Base-by-base conservation (phyloP, 768 basidiomycete species). In the Amanita rubescens region DNA sequence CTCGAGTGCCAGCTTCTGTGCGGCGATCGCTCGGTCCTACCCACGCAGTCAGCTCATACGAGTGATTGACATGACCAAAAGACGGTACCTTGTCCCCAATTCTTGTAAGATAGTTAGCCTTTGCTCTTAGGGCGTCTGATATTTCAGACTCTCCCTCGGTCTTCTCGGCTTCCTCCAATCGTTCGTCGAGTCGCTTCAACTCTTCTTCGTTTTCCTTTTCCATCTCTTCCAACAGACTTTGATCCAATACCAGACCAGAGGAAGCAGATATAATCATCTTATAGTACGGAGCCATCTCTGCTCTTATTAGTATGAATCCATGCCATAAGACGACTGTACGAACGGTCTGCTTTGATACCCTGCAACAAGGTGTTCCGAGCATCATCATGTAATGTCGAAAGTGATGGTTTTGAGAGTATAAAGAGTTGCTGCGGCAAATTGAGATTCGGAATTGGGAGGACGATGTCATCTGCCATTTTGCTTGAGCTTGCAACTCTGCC, bases 101-200 rank as follows among this genome's bases (percentile, higher is more conserved):
- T 59, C 80, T 76, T 10, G 91, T 91, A 7, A 94, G 66, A 69
- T 93, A 93, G 58, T 82, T 86, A 17, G 95, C 95, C 57, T 84
- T 77, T 1, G 87, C 87, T 53, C 87, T 82, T 37, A 97, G 75
- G 1, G 85, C 86, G 60, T 98, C 95, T 17, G 84, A 84, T 54
- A 97, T 90, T 67, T 98, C 95, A 1, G 86, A 86, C 67, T 97
- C 94, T 55, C 94, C 95, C 63, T 94, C 85, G 2, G 83, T 90
- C 72, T 90, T 87, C 71, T 91, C 79, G 0, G 95, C 94, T 59
- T 95, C 93, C 50, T 78, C 81, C 34, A 96, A 73, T 43, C 87
- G 75, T 56, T 82, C 82, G 50, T 95, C 89, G 10, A 98, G 69
- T 60, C 77, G 79, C 48, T 80, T 75, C 25, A 97, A 77, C 61